Evolutionary conservation across 106 monocot genomes (phyloP).

Genomic region (Dendrobium nobile): DNA sequence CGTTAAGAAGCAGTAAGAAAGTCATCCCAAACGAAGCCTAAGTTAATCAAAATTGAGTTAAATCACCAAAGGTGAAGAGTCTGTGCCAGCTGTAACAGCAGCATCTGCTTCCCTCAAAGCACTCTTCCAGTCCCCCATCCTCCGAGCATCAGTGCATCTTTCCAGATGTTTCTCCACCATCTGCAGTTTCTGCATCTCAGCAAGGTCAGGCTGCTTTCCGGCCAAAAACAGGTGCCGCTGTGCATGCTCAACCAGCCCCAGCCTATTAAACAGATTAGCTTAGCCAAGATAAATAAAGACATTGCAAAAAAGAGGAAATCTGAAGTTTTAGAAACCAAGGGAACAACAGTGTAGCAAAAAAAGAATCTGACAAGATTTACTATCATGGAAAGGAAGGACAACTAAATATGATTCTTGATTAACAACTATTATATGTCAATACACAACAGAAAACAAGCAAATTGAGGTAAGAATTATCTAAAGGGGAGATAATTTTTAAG

Average conservation of each 20-base stretch:
- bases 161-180: conserved; percentile 48
- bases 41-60: neutral
- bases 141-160: conserved; percentile 47
- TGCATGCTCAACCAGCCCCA: conserved; percentile 70
- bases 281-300: neutral
- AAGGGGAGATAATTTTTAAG: neutral
- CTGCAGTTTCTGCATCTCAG: conserved; percentile 66
- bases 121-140: conserved; percentile 70
- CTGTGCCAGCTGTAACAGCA: conserved; percentile 64
- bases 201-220: conserved; percentile 34
- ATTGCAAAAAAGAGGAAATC: neutral
- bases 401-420: neutral
- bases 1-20: too few relatives aligned
- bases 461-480: neutral
- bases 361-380: neutral
- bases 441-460: neutral
- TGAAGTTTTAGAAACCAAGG: neutral
- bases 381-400: neutral
- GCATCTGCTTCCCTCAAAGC: conserved; percentile 67
- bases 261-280: conserved; percentile 22
- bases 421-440: neutral
- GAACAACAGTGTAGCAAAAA: neutral
- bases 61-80: conserved; percentile 61
- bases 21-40: too few relatives aligned
- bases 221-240: conserved; percentile 34